Evolutionary conservation across 352 stramenopile genomes (phyloP).

Genomic region (Phytophthora pseudosyringae): DNA sequence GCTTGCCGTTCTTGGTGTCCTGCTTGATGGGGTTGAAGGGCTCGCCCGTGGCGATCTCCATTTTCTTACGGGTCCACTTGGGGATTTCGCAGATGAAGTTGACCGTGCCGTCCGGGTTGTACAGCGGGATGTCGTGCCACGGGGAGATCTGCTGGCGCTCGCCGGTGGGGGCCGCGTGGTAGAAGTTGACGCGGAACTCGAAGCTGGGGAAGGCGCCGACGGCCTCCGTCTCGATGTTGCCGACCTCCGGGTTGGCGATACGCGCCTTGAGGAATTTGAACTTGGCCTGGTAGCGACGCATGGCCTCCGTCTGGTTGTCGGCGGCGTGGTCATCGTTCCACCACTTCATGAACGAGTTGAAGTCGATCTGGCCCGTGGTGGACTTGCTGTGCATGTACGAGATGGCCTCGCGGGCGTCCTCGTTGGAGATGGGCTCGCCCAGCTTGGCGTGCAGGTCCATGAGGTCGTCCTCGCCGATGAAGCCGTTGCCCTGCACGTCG

Average conservation of each 20-base stretch:
- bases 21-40: conserved; percentile 99
- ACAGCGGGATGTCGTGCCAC: conserved; percentile 98
- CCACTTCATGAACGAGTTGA: conserved; percentile 90
- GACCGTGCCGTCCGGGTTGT: conserved; percentile 88
- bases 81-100: conserved; percentile 98
- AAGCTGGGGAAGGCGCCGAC: conserved; percentile 88
- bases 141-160: conserved; percentile 92
- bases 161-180: conserved; percentile 78
- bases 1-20: conserved; percentile 98
- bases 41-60: conserved; percentile 98
- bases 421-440: conserved; percentile 77
- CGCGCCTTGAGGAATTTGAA: conserved; percentile 92
- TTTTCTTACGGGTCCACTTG: conserved; percentile 98
- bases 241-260: conserved; percentile 84
- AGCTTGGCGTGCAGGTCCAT: conserved; percentile 84
- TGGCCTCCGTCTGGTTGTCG: conserved; percentile 74
- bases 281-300: conserved; percentile 86
- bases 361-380: conserved; percentile 72
- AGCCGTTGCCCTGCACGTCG: conserved; percentile 80
- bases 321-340: conserved; percentile 87
- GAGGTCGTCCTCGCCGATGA: conserved; percentile 80
- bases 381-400: conserved; percentile 70
- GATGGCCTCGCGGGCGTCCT: conserved; percentile 78
- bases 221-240: conserved; percentile 77
- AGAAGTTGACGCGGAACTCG: conserved; percentile 91